A percentile compares a stretch with the other conserved stretches of the same genome.
phyloP scores from a whole-genome alignment of 2,329 filamentous ascomycete genomes.

The Sphaerulina musiva region DNA sequence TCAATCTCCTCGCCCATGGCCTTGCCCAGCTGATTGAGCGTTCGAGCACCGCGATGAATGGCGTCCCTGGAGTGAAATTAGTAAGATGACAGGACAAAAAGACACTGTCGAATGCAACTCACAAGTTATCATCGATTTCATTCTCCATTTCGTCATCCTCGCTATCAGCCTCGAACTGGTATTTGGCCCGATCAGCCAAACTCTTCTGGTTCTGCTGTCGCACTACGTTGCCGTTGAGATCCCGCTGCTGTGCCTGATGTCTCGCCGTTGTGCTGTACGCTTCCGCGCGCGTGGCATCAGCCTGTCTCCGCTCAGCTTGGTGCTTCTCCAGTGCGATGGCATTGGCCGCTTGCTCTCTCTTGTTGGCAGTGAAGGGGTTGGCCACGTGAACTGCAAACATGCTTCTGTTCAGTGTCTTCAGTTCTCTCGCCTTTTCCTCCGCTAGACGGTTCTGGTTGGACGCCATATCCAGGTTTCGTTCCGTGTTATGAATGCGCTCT shows the following conservation, averaged over 20 bases:
- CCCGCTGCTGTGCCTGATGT: conserved; percentile 57
- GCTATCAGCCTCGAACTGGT: conserved; percentile 70
- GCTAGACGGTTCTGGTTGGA: conserved; percentile 65
- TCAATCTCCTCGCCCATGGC: conserved; percentile 72
- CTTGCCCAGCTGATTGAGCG: conserved; percentile 65
- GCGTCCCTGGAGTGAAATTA: conserved; percentile 37
- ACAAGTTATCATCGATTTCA: conserved; percentile 38
- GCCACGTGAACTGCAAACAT: conserved; percentile 64
- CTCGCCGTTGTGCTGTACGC: conserved; percentile 52
- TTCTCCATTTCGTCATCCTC: conserved; percentile 58
- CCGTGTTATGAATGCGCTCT: conserved; percentile 73
- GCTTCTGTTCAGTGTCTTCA: conserved; percentile 78
- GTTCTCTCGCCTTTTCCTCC: conserved; percentile 71
- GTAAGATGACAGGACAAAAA: conserved; percentile 18
- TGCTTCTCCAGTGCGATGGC: conserved; percentile 62
- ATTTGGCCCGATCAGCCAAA: conserved; percentile 62
- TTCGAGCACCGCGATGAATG: conserved; percentile 55
- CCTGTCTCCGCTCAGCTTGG: conserved; percentile 49
- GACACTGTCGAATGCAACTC: background rate
- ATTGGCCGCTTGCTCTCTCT: conserved; percentile 55
- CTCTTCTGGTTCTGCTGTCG: conserved; percentile 47
- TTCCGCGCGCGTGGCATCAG: conserved; percentile 51
- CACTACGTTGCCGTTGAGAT: conserved; percentile 40
- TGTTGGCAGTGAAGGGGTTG: conserved; percentile 59
- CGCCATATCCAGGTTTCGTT: conserved; percentile 74